Base-by-base conservation (phyloP, 2,329 filamentous ascomycete species). In the Fusarium robinianum region DNA sequence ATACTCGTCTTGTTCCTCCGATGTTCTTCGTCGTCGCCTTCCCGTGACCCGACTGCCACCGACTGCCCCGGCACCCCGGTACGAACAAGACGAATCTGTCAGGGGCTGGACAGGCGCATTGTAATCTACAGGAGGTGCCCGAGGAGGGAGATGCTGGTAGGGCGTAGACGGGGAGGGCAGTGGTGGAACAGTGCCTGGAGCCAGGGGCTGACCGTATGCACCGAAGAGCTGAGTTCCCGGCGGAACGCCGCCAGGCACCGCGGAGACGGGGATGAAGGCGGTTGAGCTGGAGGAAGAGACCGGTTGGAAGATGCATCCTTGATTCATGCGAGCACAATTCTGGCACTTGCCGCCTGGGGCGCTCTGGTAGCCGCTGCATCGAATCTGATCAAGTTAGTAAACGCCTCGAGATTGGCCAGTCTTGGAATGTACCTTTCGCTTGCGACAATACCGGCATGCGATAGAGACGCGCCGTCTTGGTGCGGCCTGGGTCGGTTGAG, bases 271-370 rank as follows among this genome's bases (percentile, higher is more conserved):
- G 10, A 82, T 77, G 50, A 82, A 82, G 1, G 79, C 78, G 1
- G 78, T 79, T 5, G 76, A 77, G 25, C 75, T 74, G 8, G 77
- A 75, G 0, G 75, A 77, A 4, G 76, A 80, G 1, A 82, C 79
- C 0, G 79, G 79, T 57, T 82, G 79, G 46, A 83, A 82, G 10
- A 82, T 73, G 47, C 79, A 83, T 49, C 82, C 79, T 54, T 82
- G 80, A 34, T 79, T 79, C 67, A 81, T 80, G 50, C 80, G 78
- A 25, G 79, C 77, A 56, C 79, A 83, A 55, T 82, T 83, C 41
- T 78, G 75, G 53, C 79, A 83, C 52, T 81, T 80, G 8, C 79
- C 79, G 14, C 79, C 79, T 0, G 76, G 75, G 0, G 77, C 78
- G 49, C 78, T 80, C 46, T 79, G 75, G 51, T 81, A 81, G 18